These are phyloP conservation scores for Zostera marina DNA, from an alignment of 116 monocot genomes.

Conservation along the genomic window DNA sequence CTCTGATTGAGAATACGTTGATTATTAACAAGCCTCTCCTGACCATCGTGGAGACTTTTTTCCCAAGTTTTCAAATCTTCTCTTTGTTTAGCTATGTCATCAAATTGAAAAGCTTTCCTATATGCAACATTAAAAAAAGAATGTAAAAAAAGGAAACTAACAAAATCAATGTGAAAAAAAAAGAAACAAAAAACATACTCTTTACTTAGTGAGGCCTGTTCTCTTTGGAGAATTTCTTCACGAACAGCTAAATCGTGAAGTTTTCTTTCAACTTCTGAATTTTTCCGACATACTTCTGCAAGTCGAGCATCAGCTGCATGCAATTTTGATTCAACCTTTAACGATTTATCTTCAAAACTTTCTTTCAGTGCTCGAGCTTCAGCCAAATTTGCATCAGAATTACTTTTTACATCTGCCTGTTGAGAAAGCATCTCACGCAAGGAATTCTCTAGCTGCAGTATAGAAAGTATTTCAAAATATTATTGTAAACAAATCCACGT, in stretches of 20 bases:
- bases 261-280: constrained; percentile 62
- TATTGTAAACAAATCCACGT: too few species aligned
- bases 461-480: too few species aligned
- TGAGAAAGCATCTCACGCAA: constrained; percentile 58
- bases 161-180: too few species aligned
- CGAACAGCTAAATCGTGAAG: constrained; percentile 51
- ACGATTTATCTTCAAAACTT: constrained; percentile 48
- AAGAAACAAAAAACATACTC: constrained; percentile 30
- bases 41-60: constrained; percentile 55
- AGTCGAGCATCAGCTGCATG: constrained; percentile 71
- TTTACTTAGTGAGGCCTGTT: constrained; percentile 31
- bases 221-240: constrained; percentile 56
- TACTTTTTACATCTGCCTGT: constrained; percentile 58
- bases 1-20: constrained; percentile 72
- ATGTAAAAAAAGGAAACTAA: background rate
- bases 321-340: constrained; percentile 53
- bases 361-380: constrained; percentile 65
- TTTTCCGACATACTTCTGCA: constrained; percentile 76
- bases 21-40: constrained; percentile 67
- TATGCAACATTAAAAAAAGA: background rate
- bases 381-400: constrained; percentile 54
- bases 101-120: constrained; percentile 37
- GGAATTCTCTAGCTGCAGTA: constrained; percentile 75
- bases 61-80: constrained; percentile 66
- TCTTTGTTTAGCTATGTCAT: constrained; percentile 45